Conservation (phyloP, 257 asterid genomes). For the Jaltomata sinuosa region DNA sequence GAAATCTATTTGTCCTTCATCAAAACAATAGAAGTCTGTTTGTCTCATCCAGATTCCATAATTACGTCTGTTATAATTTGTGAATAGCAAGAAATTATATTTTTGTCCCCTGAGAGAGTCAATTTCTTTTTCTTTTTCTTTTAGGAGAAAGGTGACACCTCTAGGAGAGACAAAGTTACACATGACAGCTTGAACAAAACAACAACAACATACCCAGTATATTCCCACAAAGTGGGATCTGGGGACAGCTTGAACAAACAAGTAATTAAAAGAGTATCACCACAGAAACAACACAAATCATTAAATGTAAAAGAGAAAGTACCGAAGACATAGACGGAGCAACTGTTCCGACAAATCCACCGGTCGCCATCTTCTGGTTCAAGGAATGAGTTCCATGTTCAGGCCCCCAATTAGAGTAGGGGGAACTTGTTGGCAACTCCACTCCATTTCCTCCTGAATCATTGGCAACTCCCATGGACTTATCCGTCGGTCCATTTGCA, state of each 20-base stretch:
- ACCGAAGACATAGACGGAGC: conserved; percentile 26
- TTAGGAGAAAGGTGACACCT: background rate
- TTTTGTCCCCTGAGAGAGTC: background rate
- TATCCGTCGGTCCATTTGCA: conserved; percentile 5
- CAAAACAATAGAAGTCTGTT: background rate
- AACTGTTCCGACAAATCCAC: conserved; percentile 4
- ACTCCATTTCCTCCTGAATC: conserved; percentile 1
- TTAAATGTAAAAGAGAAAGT: conserved; percentile 1
- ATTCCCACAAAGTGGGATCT: no score
- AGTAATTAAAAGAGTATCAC: background rate
- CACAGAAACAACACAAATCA: background rate
- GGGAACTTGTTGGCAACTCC: background rate
- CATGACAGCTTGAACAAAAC: background rate
- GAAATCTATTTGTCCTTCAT: background rate
- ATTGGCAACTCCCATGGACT: background rate
- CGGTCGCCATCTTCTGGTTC: conserved; percentile 11
- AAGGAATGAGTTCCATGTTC: background rate
- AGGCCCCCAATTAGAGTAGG: background rate
- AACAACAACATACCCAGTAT: no score
- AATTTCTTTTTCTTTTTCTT: background rate
- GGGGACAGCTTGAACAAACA: background rate
- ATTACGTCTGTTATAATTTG: background rate
- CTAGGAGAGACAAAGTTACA: background rate
- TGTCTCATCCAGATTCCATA: background rate
- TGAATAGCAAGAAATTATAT: background rate